A percentile compares a stretch with the other conserved stretches of the same genome.
phyloP scores from a whole-genome alignment of 805 yeast species.

The Kazachstania kunashirensis region DNA sequence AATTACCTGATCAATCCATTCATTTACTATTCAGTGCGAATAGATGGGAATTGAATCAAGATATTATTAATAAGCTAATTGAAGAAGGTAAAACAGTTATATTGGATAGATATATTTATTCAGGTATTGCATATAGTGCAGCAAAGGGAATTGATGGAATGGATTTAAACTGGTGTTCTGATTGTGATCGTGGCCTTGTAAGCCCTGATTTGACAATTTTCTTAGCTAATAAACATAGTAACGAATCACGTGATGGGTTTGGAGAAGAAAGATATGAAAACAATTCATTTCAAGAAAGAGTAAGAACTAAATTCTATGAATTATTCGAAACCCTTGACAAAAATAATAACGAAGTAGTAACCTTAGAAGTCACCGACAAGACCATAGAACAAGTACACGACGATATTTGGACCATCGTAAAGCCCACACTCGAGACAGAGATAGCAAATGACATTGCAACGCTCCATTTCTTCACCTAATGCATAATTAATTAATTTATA shows the following conservation, averaged over 20 bases:
- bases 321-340: conserved; percentile 34
- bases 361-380: conserved; percentile 50
- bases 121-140: conserved; percentile 86
- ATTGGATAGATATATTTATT: conserved; percentile 80
- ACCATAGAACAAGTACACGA: conserved; percentile 45
- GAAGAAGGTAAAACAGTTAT: conserved; percentile 49
- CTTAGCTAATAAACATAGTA: conserved; percentile 42
- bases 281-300: conserved; percentile 61
- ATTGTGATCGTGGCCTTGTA: conserved; percentile 78
- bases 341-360: conserved; percentile 31
- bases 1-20: conserved; percentile 65
- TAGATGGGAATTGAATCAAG: conserved; percentile 71
- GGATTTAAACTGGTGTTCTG: conserved; percentile 65
- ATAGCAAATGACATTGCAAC: too few species aligned
- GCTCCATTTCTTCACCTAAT: too few species aligned
- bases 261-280: conserved; percentile 93
- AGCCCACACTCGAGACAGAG: neutral
- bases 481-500: too few species aligned
- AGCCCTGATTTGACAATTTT: conserved; percentile 79
- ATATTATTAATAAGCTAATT: conserved; percentile 37
- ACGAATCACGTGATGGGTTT: conserved; percentile 57
- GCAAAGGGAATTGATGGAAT: conserved; percentile 53
- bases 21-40: conserved; percentile 88
- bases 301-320: conserved; percentile 47
- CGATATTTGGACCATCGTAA: conserved; percentile 2